These are phyloP conservation scores for Pelargonium australe DNA, from an alignment of 441 rosid genomes.

Conservation along the genomic window DNA sequence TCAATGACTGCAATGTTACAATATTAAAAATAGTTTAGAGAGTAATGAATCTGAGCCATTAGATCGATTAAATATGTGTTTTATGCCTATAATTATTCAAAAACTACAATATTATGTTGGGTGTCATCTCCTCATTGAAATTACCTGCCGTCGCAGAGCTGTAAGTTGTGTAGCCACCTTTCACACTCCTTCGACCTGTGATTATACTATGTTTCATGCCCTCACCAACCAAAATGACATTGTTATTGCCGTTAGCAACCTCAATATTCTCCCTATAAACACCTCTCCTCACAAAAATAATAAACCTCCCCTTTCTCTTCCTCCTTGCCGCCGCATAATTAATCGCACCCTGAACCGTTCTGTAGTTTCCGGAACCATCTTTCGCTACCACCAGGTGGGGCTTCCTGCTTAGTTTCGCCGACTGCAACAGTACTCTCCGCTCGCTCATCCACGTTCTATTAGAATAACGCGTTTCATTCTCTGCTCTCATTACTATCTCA, in stretches of 20 bases:
- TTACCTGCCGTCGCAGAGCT: constrained; percentile 86
- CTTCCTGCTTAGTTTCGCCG: constrained; percentile 23
- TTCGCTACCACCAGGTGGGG: constrained; percentile 61
- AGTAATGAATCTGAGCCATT: too few species aligned
- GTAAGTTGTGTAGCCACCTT: constrained; percentile 70
- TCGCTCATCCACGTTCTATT: constrained; percentile 52
- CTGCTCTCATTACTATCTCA: constrained; percentile 14
- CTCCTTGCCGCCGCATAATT: constrained; percentile 61
- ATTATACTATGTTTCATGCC: constrained; percentile 60
- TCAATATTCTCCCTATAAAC: constrained; percentile 68
- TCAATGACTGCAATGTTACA: constrained; percentile 51
- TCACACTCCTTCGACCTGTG: constrained; percentile 58
- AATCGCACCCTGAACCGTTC: constrained; percentile 58
- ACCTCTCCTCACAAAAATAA: constrained; percentile 67
- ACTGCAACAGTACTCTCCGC: constrained; percentile 48
- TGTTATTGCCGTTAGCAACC: constrained; percentile 34
- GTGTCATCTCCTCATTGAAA: too few species aligned
- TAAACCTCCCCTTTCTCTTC: constrained; percentile 34
- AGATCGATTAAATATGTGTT: too few species aligned
- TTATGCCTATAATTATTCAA: too few species aligned
- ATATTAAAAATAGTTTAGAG: too few species aligned
- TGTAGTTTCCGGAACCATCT: constrained; percentile 67
- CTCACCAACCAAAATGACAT: constrained; percentile 75
- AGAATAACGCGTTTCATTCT: constrained; percentile 41
- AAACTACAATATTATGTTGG: too few species aligned